A percentile compares a stretch with the other conserved stretches of the same genome.
These are phyloP conservation scores for Globisporangium spiculum DNA, from an alignment of 352 stramenopile genomes.

Conservation along the genomic window DNA sequence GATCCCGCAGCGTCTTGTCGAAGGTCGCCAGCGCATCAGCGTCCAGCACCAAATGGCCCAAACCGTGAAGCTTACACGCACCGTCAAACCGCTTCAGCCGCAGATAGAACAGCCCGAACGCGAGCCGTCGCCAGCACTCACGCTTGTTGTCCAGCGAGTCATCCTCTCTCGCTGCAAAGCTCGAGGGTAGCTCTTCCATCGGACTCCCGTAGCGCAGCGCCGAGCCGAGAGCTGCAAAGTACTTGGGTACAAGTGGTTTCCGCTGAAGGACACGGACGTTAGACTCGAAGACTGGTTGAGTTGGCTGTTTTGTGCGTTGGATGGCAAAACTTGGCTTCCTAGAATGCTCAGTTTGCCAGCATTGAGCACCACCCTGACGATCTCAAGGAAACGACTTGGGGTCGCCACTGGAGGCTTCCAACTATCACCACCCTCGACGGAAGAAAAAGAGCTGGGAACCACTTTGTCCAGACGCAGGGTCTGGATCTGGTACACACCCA, in stretches of 20 bases:
- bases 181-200: not conserved
- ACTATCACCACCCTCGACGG: no score
- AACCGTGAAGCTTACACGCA: no score
- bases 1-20: no score
- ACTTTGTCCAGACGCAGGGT: no score
- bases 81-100: no score
- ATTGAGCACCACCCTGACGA: not conserved
- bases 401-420: not conserved
- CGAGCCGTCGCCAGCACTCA: not conserved
- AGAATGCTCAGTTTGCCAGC: not conserved
- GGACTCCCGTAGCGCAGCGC: not conserved
- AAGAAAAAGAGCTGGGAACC: no score
- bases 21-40: no score
- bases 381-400: not conserved
- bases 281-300: not conserved
- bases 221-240: no score
- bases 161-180: not conserved
- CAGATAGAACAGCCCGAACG: not conserved
- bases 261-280: not conserved
- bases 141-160: not conserved
- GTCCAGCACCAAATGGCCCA: no score
- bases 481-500: no score
- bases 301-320: not conserved
- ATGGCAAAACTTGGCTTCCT: not conserved
- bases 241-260: no score